Conservation (phyloP, 2,329 filamentous ascomycete species). For the Colletotrichum sp. region DNA sequence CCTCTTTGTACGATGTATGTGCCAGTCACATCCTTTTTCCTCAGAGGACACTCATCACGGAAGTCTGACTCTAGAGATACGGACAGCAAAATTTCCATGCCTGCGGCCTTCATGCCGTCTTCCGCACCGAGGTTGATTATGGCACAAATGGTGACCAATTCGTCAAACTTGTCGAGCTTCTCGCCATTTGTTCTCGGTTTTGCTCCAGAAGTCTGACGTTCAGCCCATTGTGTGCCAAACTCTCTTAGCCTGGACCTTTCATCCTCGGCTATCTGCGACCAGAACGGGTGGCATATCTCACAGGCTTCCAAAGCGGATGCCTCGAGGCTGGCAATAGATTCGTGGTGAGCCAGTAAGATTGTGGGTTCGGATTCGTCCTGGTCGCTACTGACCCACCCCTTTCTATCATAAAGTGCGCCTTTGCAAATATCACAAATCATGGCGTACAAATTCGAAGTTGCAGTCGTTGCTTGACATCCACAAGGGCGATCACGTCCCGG, state of each 20-base stretch:
- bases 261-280: neutral
- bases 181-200: neutral
- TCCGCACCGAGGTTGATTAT: neutral
- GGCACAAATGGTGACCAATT: neutral
- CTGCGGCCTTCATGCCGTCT: neutral
- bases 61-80: neutral
- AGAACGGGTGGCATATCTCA: neutral
- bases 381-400: neutral
- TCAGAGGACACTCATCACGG: neutral
- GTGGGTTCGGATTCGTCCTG: neutral
- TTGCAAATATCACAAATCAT: neutral
- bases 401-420: neutral
- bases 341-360: neutral
- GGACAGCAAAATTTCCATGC: neutral
- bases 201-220: accelerated
- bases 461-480: too few species aligned
- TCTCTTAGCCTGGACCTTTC: neutral
- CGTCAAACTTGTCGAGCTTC: neutral
- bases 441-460: too few species aligned
- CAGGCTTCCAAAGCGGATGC: neutral
- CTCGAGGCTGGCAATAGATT: neutral
- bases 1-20: neutral
- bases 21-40: neutral
- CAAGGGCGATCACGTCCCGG: too few species aligned
- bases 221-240: neutral